A percentile compares a stretch with the other conserved stretches of the same genome.
Conservation (phyloP, 192 early-diverging fungal genomes). For the Glomus cerebriforme region DNA sequence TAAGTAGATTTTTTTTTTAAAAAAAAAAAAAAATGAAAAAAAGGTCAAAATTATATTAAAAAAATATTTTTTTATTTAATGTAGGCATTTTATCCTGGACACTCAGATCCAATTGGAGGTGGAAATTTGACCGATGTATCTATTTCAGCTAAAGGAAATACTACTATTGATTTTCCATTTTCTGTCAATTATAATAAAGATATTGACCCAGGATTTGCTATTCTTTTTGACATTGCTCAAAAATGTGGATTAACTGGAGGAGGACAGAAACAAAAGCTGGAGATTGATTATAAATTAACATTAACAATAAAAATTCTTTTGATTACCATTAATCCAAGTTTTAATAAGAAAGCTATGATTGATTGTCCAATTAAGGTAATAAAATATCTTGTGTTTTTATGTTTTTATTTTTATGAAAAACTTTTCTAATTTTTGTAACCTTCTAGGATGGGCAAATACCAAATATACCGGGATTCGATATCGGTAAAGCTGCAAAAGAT, state of each 20-base stretch:
- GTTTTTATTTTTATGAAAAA: not conserved
- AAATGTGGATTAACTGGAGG: slow-evolving; percentile 45
- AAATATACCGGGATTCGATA: slow-evolving; percentile 20
- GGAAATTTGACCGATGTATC: slow-evolving; percentile 44
- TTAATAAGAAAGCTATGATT: not conserved
- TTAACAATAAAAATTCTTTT: slow-evolving; percentile 49
- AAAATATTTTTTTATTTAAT: too few species aligned
- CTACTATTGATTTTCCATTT: slow-evolving; percentile 49
- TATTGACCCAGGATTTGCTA: slow-evolving; percentile 34
- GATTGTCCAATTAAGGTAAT: slow-evolving; percentile 32
- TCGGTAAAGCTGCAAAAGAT: not conserved
- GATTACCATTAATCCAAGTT: slow-evolving; percentile 45
- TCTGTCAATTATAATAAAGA: slow-evolving; percentile 37
- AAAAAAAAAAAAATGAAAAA: too few species aligned
- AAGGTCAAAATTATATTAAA: too few species aligned
- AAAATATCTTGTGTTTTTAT: too few species aligned
- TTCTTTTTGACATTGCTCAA: slow-evolving; percentile 42
- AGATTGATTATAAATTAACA: slow-evolving; percentile 49
- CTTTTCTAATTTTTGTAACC: not conserved
- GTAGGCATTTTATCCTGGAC: slow-evolving; percentile 57
- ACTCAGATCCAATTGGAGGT: slow-evolving; percentile 46
- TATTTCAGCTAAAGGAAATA: slow-evolving; percentile 40
- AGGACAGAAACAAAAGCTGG: slow-evolving; percentile 29
- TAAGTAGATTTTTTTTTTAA: not conserved
- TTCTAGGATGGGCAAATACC: slow-evolving; percentile 24